Evolutionary conservation across 768 basidiomycete species (phyloP), one percentile per base, ranked within the genome.

Genomic region (Leccinum imitatum): DNA sequence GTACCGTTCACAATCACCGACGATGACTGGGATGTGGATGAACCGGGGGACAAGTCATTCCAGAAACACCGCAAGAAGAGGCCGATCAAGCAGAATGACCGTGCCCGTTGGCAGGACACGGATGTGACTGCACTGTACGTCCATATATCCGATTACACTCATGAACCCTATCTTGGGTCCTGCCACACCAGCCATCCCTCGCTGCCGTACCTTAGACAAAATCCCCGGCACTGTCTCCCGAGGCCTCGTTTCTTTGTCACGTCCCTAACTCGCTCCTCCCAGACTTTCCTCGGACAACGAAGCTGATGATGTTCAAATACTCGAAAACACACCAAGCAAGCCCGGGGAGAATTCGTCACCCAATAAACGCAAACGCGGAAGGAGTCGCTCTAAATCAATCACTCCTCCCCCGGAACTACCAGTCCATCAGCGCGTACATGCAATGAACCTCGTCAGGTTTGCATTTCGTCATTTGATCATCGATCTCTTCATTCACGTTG

Each of bases 361-460:
- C 56, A 74, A 75, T 30, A 82, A 80, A 61, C 79, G 81, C 59
- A 75, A 79, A 57, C 74, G 79, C 41, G 66, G 75, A 44, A 80
- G 85, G 50, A 86, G 84, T 69, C 85, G 85, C 41, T 91, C 89
- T 31, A 75, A 79, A 23, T 93, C 90, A 4, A 81, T 92, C 41
- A 93, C 90, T 0, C 90, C 91, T 2, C 90, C 90, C 5, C 91
- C 90, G 0, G 78, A 77, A 37, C 71, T 91, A 14, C 75, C 87
- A 3, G 67, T 73, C 10, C 76, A 83, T 31, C 80, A 85, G 57
- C 75, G 87, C 1, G 79, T 83, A 64, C 78, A 79, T 57, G 86
- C 88, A 14, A 81, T 80, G 44, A 76, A 81, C 37, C 72, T 89
- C 17, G 82, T 91, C 53, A 80, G 85, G 91, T 91, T 66, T 56